Evolutionary conservation across 2,329 filamentous ascomycete species (phyloP).

Genomic region (Orbilia javanica): DNA sequence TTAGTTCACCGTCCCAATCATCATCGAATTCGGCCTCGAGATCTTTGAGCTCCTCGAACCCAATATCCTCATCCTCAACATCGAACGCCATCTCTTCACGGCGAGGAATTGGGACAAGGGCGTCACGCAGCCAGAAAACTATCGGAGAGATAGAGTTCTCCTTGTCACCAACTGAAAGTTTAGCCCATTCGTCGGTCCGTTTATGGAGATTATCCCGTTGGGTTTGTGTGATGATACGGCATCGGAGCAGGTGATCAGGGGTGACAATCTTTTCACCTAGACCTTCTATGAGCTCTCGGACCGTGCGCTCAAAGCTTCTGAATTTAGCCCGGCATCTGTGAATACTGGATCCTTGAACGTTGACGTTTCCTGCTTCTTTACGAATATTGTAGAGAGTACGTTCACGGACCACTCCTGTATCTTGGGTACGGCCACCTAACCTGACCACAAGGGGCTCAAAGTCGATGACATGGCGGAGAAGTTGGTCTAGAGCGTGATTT

Average conservation of each 20-base stretch:
- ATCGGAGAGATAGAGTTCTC: conserved; percentile 65
- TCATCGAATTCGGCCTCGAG: conserved; percentile 72
- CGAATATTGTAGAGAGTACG: conserved; percentile 76
- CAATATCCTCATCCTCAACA: conserved; percentile 72
- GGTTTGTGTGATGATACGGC: conserved; percentile 72
- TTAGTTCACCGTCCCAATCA: conserved; percentile 69
- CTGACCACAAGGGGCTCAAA: conserved; percentile 76
- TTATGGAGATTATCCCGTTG: conserved; percentile 75
- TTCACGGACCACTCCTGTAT: conserved; percentile 73
- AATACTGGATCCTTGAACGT: conserved; percentile 66
- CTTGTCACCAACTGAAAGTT: conserved; percentile 63
- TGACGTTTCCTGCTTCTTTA: conserved; percentile 61
- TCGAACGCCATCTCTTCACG: conserved; percentile 68
- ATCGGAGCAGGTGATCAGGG: conserved; percentile 69
- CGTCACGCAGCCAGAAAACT: conserved; percentile 72
- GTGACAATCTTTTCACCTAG: conserved; percentile 69
- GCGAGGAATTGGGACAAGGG: conserved; percentile 63
- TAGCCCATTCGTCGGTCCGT: conserved; percentile 63
- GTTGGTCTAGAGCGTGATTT: conserved; percentile 86
- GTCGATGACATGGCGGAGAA: conserved; percentile 74
- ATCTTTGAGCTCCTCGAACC: conserved; percentile 73
- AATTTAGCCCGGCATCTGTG: conserved; percentile 65
- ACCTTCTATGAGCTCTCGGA: conserved; percentile 66
- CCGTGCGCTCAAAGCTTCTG: conserved; percentile 66
- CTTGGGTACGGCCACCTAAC: conserved; percentile 77